Conservation (phyloP, 2,329 filamentous ascomycete genomes). For the Podosphaera leucotricha region DNA sequence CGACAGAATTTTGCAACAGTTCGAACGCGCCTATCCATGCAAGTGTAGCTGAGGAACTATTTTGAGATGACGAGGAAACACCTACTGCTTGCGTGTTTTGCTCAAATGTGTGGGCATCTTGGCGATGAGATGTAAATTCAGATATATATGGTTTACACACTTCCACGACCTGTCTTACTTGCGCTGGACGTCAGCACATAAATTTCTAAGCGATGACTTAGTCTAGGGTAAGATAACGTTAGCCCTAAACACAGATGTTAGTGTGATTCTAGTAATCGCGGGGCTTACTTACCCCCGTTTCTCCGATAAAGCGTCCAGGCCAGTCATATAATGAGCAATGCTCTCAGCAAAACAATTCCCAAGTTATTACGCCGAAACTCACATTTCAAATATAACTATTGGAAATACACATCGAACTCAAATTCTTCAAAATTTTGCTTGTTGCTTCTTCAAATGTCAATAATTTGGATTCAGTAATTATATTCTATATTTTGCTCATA, state of each 20-base stretch:
- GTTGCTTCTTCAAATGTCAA: too few species aligned
- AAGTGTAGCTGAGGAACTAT: neutral
- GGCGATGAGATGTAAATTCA: conserved; percentile 17
- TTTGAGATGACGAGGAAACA: conserved; percentile 11
- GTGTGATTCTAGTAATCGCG: too few species aligned
- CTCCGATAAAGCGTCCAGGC: too few species aligned
- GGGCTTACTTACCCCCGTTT: too few species aligned
- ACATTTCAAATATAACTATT: too few species aligned
- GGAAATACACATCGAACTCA: too few species aligned
- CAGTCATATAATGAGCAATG: too few species aligned
- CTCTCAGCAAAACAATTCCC: too few species aligned
- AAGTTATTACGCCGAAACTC: too few species aligned
- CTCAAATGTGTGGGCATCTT: conserved; percentile 52
- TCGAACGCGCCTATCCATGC: neutral
- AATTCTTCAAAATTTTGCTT: too few species aligned
- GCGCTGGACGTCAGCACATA: neutral
- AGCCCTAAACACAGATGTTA: neutral
- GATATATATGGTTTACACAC: neutral
- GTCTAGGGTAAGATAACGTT: neutral
- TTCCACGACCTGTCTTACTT: neutral
- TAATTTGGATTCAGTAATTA: too few species aligned
- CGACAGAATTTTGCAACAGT: neutral
- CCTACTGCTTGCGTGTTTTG: conserved; percentile 60
- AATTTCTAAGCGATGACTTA: neutral
- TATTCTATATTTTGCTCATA: too few species aligned